Percentiles rank a stretch among this genome's conserved stretches.
phyloP scores from a whole-genome alignment of 1,139 yeast genomes.

The Meyerozyma carpophila region DNA sequence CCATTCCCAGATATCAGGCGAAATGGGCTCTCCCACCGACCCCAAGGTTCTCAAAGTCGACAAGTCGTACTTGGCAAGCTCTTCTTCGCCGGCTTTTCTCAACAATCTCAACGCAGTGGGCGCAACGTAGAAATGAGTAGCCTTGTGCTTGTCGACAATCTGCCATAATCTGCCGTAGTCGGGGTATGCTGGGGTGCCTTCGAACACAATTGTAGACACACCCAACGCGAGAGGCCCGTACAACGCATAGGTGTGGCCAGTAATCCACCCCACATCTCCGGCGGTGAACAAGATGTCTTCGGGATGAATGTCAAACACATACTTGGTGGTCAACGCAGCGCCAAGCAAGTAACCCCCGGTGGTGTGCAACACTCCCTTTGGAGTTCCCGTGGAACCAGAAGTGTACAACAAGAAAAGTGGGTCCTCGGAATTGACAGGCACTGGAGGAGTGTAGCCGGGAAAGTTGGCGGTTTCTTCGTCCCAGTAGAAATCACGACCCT shows the following conservation, averaged over 20 bases:
- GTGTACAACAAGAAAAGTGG: slow-evolving; percentile 92
- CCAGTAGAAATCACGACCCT: slow-evolving; percentile 94
- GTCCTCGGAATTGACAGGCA: slow-evolving; percentile 84
- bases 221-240: slow-evolving; percentile 92
- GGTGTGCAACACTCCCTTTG: slow-evolving; percentile 95
- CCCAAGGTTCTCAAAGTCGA: slow-evolving; percentile 92
- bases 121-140: slow-evolving; percentile 96
- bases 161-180: slow-evolving; percentile 96
- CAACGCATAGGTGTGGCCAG: slow-evolving; percentile 94
- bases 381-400: slow-evolving; percentile 96
- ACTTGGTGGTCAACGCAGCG: slow-evolving; percentile 90
- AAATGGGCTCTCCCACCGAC: slow-evolving; percentile 98
- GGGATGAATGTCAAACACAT: slow-evolving; percentile 86
- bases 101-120: slow-evolving; percentile 96
- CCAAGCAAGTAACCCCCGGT: slow-evolving; percentile 94
- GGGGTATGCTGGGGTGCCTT: slow-evolving; percentile 98
- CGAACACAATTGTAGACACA: slow-evolving; percentile 87
- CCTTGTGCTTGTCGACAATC: slow-evolving; percentile 87
- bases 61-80: slow-evolving; percentile 80
- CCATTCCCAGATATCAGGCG: slow-evolving; percentile 99
- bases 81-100: slow-evolving; percentile 88
- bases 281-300: slow-evolving; percentile 92
- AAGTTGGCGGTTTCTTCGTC: slow-evolving; percentile 77
- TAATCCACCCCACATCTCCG: slow-evolving; percentile 99
- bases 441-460: slow-evolving; percentile 84